Evolutionary conservation across 176 grass and related monocot species (phyloP).

Genomic region (Bolboschoenus planiculmis): DNA sequence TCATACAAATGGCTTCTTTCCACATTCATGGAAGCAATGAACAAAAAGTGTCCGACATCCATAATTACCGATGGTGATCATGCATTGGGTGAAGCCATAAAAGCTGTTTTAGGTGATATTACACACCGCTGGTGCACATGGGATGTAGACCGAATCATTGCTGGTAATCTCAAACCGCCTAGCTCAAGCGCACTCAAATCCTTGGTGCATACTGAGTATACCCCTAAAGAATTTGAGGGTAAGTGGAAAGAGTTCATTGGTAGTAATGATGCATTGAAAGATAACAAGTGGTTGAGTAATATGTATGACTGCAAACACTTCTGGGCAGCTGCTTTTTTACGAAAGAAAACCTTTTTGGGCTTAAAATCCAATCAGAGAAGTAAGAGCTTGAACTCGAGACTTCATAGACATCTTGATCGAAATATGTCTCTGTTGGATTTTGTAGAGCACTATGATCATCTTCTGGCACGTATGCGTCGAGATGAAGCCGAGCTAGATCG

Average conservation of each 20-base stretch:
- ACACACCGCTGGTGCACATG: slow-evolving; percentile 12
- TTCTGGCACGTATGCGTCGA: not conserved
- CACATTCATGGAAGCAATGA: slow-evolving; percentile 19
- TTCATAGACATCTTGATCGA: slow-evolving; percentile 9
- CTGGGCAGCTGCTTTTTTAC: slow-evolving; percentile 16
- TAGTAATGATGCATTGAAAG: slow-evolving; percentile 14
- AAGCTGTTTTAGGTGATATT: slow-evolving; percentile 2
- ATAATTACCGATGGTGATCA: slow-evolving; percentile 16
- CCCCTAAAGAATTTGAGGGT: slow-evolving; percentile 10
- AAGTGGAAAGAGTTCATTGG: slow-evolving; percentile 8
- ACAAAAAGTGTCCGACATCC: slow-evolving; percentile 1
- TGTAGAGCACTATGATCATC: slow-evolving; percentile 20
- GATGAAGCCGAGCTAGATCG: slow-evolving; percentile 16
- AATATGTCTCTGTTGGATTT: slow-evolving; percentile 15
- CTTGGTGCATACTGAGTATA: not conserved
- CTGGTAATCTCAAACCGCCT: not conserved
- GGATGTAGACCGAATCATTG: slow-evolving; percentile 4
- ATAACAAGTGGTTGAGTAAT: not conserved
- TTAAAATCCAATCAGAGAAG: slow-evolving; percentile 18
- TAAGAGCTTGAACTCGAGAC: not conserved
- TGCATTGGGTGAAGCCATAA: slow-evolving; percentile 7
- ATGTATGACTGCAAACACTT: slow-evolving; percentile 21
- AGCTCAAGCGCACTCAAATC: not conserved
- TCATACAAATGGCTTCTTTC: slow-evolving; percentile 20
- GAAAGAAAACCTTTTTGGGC: slow-evolving; percentile 20